phyloP scores from a whole-genome alignment of 257 asterid species.

The Verbascum thapsus region DNA sequence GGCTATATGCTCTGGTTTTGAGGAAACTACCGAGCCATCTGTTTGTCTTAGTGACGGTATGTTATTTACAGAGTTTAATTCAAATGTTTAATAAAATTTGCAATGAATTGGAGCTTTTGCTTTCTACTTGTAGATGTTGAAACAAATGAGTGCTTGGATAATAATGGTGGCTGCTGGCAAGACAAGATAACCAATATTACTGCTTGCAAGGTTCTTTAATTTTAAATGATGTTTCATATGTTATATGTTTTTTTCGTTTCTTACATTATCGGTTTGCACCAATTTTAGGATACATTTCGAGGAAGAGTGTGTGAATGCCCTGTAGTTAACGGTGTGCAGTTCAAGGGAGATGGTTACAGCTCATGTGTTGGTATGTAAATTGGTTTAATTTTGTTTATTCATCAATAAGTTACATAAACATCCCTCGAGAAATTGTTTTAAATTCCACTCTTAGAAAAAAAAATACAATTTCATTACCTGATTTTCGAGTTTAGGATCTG shows the following conservation, averaged over 20 bases:
- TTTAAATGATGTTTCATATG: not conserved
- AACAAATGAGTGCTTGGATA: conserved; percentile 79
- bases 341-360: conserved; percentile 82
- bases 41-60: conserved; percentile 90
- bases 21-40: conserved; percentile 97
- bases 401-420: too few relatives aligned
- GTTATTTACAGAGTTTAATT: conserved; percentile 10
- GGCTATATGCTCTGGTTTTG: conserved; percentile 82
- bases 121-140: conserved; percentile 55
- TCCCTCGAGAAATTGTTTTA: too few relatives aligned
- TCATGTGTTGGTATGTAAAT: conserved; percentile 53
- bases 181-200: conserved; percentile 64
- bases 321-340: conserved; percentile 69
- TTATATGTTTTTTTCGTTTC: too few relatives aligned
- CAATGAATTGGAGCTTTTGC: conserved; percentile 15
- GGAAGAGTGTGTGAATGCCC: conserved; percentile 90
- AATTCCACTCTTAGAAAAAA: too few relatives aligned
- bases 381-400: not conserved
- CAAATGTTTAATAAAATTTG: conserved; percentile 2
- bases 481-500: too few relatives aligned
- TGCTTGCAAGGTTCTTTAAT: conserved; percentile 69
- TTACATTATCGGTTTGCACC: conserved; percentile 12
- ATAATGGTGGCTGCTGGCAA: conserved; percentile 87
- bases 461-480: too few relatives aligned
- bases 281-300: conserved; percentile 71